Evolutionary conservation across 2,329 filamentous ascomycete genomes (phyloP).

Genomic region (Monilinia fructigena): DNA sequence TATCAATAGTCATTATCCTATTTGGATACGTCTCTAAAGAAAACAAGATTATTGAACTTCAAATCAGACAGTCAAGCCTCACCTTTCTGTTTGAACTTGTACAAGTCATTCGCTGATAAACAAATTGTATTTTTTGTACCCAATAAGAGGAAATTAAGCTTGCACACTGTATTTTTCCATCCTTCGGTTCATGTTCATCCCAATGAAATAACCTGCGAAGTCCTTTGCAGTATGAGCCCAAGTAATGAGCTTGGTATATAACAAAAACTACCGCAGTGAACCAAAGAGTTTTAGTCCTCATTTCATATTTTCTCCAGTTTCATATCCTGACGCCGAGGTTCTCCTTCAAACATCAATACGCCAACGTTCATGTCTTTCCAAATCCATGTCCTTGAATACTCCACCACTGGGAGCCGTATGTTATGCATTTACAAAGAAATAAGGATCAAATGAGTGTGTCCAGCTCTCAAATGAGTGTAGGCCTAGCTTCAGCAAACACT

Average conservation of each 20-base stretch:
- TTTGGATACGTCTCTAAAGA: no score
- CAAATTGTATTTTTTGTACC: background rate
- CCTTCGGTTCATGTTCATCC: background rate
- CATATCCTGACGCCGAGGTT: background rate
- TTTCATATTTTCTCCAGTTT: background rate
- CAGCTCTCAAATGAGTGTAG: background rate
- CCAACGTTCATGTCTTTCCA: constrained; percentile 3
- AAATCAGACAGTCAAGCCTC: background rate
- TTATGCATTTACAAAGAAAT: background rate
- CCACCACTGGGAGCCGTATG: background rate
- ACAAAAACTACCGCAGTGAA: background rate
- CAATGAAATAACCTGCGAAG: background rate
- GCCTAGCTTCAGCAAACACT: background rate
- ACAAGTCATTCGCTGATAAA: background rate
- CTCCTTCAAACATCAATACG: background rate
- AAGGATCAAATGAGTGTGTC: background rate
- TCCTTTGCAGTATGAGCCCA: background rate
- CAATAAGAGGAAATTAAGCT: background rate
- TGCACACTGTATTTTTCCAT: background rate
- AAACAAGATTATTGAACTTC: background rate
- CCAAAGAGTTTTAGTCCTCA: background rate
- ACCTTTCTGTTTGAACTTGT: background rate
- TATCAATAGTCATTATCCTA: no score
- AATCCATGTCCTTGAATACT: background rate
- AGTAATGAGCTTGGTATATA: background rate